Evolutionary conservation across 2,329 filamentous ascomycete genomes (phyloP), one percentile per base, ranked within the genome.

Genomic region (Phialophora expanda): DNA sequence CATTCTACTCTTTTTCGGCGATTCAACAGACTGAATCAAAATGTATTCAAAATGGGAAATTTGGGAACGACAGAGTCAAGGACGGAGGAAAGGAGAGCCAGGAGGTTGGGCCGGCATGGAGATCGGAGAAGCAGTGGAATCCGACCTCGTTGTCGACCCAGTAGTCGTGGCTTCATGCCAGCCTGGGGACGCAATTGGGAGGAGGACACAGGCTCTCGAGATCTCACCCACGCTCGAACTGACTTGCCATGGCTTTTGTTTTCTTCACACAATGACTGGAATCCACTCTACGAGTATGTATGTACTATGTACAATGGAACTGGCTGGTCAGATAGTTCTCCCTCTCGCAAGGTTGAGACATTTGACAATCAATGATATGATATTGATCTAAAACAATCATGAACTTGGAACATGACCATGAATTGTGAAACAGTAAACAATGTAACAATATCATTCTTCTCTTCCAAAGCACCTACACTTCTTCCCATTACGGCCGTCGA

Each of bases 81-180:
- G 14, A 41, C 0, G 32, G 32, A 12, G 32, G 11, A 34, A 34
- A 34, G 26, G 22, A 44, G 56, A 17, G 32, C 14, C 2, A 48
- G 28, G 17, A n/a, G 28, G 38, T 22, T 34, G 26, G 30, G 32
- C 34, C 20, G 24, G 32, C 34, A 26, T 14, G 55, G 41, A 64
- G 55, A 41, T 53, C 30, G 61, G 56, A 30, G 24, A 51, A 12
- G 24, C 22, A 44, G 5, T 44, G 38, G 58, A 17, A n/a, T 58
- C 38, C 17, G 17, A 28, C 34, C 41, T 60, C 56, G 30, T 53
- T 64, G 58, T 50, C 38, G 56, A 69, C 62, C 58, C 66, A 66
- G 67, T 65, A 71, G 69, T 71, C 66, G 69, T 70, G 67, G 66
- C 66, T 62, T 50, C 17, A 65, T 61, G 66, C 66, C 67, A 70